Conservation (phyloP, 495 filamentous ascomycete genomes). For the Podospora sp. region DNA sequence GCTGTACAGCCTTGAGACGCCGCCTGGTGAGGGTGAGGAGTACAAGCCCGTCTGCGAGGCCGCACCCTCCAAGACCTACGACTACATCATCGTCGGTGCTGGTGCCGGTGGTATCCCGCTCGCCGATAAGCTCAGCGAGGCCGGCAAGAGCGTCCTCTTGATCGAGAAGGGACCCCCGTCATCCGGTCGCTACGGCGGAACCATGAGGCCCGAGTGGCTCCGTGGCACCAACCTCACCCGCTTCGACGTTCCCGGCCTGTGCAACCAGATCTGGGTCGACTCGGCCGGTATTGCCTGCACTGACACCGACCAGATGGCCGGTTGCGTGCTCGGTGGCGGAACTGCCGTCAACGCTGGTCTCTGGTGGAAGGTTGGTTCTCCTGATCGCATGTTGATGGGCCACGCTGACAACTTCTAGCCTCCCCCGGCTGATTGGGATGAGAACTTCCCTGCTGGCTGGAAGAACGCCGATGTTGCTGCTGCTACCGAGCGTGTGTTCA, state of each 20-base stretch:
- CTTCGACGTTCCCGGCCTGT: constrained; percentile 80
- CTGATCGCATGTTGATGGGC: neutral
- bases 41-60: constrained; percentile 35
- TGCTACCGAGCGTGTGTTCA: constrained; percentile 62
- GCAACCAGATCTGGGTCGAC: constrained; percentile 68
- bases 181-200: constrained; percentile 61
- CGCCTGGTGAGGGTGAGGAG: constrained; percentile 16
- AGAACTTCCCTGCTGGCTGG: constrained; percentile 76
- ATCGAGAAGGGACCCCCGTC: constrained; percentile 67
- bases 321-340: constrained; percentile 76
- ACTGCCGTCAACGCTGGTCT: constrained; percentile 72
- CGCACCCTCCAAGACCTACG: constrained; percentile 54
- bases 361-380: constrained; percentile 48
- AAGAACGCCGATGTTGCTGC: constrained; percentile 62
- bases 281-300: constrained; percentile 65
- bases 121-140: constrained; percentile 64
- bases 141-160: constrained; percentile 65
- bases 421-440: constrained; percentile 64
- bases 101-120: constrained; percentile 68
- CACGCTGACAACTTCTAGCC: constrained; percentile 24
- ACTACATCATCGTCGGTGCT: constrained; percentile 69
- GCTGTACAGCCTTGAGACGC: constrained; percentile 16
- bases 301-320: constrained; percentile 73
- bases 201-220: constrained; percentile 62
- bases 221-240: constrained; percentile 67